These are phyloP conservation scores for Jamesozyma gamospora DNA, from an alignment of 805 yeast species.

Conservation along the genomic window DNA sequence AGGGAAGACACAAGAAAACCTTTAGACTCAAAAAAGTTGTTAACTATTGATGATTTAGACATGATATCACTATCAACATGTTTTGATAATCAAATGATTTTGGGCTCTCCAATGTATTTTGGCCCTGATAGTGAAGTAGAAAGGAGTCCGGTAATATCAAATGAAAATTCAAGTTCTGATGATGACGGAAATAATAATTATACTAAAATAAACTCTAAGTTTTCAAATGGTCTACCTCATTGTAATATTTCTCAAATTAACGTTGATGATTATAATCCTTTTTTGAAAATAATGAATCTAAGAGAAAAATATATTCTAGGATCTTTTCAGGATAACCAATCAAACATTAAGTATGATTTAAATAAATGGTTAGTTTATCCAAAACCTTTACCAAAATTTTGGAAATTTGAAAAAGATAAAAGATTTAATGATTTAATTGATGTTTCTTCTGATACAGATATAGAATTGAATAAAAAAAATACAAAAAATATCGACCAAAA, in stretches of 20 bases:
- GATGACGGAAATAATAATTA: conserved; percentile 8
- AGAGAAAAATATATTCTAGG: conserved; percentile 56
- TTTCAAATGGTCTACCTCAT: background rate
- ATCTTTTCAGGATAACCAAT: conserved; percentile 56
- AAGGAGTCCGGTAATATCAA: conserved; percentile 1
- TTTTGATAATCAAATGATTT: conserved; percentile 26
- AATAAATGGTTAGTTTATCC: conserved; percentile 74
- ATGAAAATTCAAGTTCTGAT: conserved; percentile 3
- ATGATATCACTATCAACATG: conserved; percentile 20
- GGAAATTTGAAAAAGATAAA: conserved; percentile 31
- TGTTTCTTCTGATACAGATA: background rate
- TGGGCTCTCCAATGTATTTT: conserved; percentile 27
- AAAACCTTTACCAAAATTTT: conserved; percentile 44
- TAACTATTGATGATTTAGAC: conserved; percentile 26
- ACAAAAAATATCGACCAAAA: background rate
- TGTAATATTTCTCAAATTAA: background rate
- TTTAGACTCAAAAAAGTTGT: background rate
- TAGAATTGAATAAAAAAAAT: conserved; percentile 10
- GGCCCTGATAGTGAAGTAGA: conserved; percentile 14
- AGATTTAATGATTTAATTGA: conserved; percentile 15
- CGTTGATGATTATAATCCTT: conserved; percentile 10
- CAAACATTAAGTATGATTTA: conserved; percentile 62
- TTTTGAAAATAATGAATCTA: conserved; percentile 31
- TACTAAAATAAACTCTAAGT: conserved; percentile 1
- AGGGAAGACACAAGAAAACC: conserved; percentile 3